Base-by-base conservation (phyloP, 1,139 yeast genomes). In the Suhomyces chickasaworum region DNA sequence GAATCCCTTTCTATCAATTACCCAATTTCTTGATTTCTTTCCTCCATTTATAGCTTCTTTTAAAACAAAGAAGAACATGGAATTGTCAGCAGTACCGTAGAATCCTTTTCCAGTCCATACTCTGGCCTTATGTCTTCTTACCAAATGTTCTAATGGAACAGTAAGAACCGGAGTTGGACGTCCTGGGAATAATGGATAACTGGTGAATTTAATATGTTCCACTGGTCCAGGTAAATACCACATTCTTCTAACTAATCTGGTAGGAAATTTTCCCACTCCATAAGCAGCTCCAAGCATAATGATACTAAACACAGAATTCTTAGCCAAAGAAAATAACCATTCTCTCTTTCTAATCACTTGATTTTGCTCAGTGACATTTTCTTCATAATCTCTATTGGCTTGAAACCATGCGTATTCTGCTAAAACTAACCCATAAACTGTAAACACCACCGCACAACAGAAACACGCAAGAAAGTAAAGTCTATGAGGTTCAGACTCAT, bases 91-190 rank as follows among this genome's bases (percentile, higher is more conserved):
- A 1, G 95, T 87, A 1, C 96, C 95, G 62, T 89, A 89, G 59
- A 86, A 85, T 2, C 96, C 96, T 52, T 84, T 84, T 15, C 91
- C 93, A 0, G 95, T 86, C 83, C 90, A 89, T 1, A 88, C 83
- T 55, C 86, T 78, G 8, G 89, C 75, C 50, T 80, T 76, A 50
- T 78, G 79, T 45, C 83, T 82, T 50, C 91, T 75, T 17, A 69
- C 67, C 42, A 88, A 56, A 42, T 73, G 67, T 33, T 71, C 74
- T 42, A 88, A 61, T 1, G 93, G 91, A 27, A 86, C 70, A 0
- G 89, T 83, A 49, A 79, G 75, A 8, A 86, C 84, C 0, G 95
- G 95, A 0, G 93, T 84, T 1, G 95, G 83, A 45, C 81, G 68
- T 3, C 89, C 88, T 0, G 96, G 96, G 13, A 88, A 55, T 46